Conservation (phyloP, 352 stramenopile species). For the Elongisporangium senticosum region DNA sequence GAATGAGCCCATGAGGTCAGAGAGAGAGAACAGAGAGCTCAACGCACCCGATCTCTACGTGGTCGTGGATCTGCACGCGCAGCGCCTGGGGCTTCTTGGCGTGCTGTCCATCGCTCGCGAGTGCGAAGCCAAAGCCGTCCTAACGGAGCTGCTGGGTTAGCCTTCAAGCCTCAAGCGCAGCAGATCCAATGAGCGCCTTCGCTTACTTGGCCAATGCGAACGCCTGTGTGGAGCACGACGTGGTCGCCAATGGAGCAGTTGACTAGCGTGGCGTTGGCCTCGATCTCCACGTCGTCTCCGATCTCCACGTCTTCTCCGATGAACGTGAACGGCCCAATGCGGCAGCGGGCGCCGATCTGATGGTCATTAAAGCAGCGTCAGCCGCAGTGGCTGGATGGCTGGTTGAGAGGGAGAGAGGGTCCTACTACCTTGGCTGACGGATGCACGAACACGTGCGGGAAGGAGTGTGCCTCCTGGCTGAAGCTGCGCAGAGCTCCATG, state of each 20-base stretch:
- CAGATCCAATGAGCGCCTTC: constrained; percentile 1
- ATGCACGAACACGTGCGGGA: constrained; percentile 30
- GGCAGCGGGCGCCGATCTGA: constrained; percentile 53
- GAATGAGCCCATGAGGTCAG: not conserved
- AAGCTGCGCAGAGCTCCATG: not conserved
- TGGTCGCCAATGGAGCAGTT: constrained; percentile 61
- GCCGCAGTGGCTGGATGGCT: not conserved
- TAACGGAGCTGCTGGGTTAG: constrained; percentile 10
- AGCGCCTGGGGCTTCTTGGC: constrained; percentile 80
- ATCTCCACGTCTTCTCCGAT: constrained; percentile 58
- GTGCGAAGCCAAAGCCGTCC: constrained; percentile 79
- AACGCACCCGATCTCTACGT: constrained; percentile 79
- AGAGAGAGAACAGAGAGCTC: not conserved
- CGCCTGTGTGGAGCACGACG: constrained; percentile 69
- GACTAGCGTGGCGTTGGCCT: constrained; percentile 50
- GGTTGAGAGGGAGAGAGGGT: not conserved
- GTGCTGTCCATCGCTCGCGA: constrained; percentile 52
- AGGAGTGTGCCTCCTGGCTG: constrained; percentile 1
- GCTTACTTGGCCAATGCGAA: constrained; percentile 52
- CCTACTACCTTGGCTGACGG: constrained; percentile 30
- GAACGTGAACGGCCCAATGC: constrained; percentile 47
- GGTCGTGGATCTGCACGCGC: constrained; percentile 65
- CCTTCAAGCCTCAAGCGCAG: not conserved
- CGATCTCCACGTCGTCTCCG: constrained; percentile 41
- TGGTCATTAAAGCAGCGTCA: not conserved